These are phyloP conservation scores for Pythium pyrilobum DNA, from an alignment of 352 stramenopile genomes.

Conservation along the genomic window DNA sequence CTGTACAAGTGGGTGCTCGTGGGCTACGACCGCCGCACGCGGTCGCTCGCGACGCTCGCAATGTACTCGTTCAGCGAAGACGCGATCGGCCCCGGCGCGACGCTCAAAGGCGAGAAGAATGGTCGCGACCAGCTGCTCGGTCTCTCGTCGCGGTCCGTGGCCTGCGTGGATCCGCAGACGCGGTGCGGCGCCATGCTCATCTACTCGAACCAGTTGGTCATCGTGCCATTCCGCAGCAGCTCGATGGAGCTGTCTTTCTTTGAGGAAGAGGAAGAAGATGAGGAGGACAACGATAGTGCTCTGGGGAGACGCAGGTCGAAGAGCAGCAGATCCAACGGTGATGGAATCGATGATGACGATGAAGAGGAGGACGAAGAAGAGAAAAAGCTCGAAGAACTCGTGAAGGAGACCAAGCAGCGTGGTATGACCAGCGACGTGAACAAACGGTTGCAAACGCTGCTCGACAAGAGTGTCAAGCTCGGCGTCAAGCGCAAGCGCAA, in stretches of 20 bases:
- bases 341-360: slow-evolving; percentile 32
- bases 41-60: slow-evolving; percentile 50
- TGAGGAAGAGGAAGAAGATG: slow-evolving; percentile 70
- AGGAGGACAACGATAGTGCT: slow-evolving; percentile 41
- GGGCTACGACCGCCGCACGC: slow-evolving; percentile 53
- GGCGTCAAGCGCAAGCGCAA: slow-evolving; percentile 69
- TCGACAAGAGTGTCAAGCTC: slow-evolving; percentile 83
- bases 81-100: slow-evolving; percentile 72
- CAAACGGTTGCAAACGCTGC: slow-evolving; percentile 47
- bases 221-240: slow-evolving; percentile 77
- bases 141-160: slow-evolving; percentile 41
- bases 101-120: slow-evolving; percentile 74
- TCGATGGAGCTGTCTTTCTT: slow-evolving; percentile 78
- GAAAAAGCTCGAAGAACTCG: slow-evolving; percentile 64
- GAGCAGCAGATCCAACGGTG: slow-evolving; percentile 7
- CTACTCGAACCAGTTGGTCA: slow-evolving; percentile 76
- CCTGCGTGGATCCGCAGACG: slow-evolving; percentile 67
- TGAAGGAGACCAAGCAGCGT: slow-evolving; percentile 67
- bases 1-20: slow-evolving; percentile 80
- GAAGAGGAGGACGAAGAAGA: slow-evolving; percentile 81
- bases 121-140: slow-evolving; percentile 71
- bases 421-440: slow-evolving; percentile 60
- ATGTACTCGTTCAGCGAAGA: slow-evolving; percentile 83
- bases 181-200: slow-evolving; percentile 78
- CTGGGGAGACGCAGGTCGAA: slow-evolving; percentile 8